phyloP scores from a whole-genome alignment of 2,329 filamentous ascomycete genomes.

The Basipetospora chlamydospora region DNA sequence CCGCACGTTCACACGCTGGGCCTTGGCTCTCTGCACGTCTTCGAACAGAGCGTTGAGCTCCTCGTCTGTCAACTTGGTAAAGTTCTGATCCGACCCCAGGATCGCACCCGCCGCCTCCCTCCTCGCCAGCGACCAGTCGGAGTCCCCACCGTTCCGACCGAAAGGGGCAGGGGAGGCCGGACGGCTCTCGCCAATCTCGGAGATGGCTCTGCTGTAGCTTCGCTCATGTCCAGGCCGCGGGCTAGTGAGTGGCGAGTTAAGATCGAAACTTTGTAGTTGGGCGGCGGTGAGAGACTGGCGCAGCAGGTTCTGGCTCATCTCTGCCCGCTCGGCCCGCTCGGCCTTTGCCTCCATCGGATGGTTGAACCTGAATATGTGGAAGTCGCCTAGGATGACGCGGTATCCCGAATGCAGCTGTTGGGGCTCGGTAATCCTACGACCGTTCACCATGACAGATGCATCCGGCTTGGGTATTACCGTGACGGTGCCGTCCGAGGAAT shows the following conservation, averaged over 20 bases:
- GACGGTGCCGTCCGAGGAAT: slow-evolving; percentile 73
- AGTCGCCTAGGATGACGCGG: slow-evolving; percentile 90
- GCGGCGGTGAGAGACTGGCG: slow-evolving; percentile 63
- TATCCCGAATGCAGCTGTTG: slow-evolving; percentile 82
- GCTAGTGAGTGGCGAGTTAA: slow-evolving; percentile 41
- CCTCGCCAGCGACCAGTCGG: slow-evolving; percentile 88
- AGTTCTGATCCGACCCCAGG: slow-evolving; percentile 80
- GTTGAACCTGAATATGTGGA: slow-evolving; percentile 98
- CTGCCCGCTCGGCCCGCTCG: slow-evolving; percentile 63
- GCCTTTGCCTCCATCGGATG: slow-evolving; percentile 91
- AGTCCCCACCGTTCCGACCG: slow-evolving; percentile 54
- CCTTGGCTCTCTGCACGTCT: slow-evolving; percentile 78
- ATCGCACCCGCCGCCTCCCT: slow-evolving; percentile 87
- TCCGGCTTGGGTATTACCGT: slow-evolving; percentile 78
- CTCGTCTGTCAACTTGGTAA: slow-evolving; percentile 79
- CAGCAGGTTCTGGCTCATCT: slow-evolving; percentile 58
- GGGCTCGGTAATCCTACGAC: slow-evolving; percentile 73
- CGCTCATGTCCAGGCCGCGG: slow-evolving; percentile 58
- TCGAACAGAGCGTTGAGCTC: slow-evolving; percentile 89
- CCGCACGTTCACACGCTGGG: slow-evolving; percentile 54
- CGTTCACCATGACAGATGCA: slow-evolving; percentile 98
- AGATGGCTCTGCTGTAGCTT: slow-evolving; percentile 62
- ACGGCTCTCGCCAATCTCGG: slow-evolving; percentile 64
- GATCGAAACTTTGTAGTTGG: slow-evolving; percentile 44
- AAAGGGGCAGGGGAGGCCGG: slow-evolving; percentile 66